A percentile compares a stretch with the other conserved stretches of the same genome.
Conservation (phyloP, 257 asterid genomes). For the Cinchona pubescens region DNA sequence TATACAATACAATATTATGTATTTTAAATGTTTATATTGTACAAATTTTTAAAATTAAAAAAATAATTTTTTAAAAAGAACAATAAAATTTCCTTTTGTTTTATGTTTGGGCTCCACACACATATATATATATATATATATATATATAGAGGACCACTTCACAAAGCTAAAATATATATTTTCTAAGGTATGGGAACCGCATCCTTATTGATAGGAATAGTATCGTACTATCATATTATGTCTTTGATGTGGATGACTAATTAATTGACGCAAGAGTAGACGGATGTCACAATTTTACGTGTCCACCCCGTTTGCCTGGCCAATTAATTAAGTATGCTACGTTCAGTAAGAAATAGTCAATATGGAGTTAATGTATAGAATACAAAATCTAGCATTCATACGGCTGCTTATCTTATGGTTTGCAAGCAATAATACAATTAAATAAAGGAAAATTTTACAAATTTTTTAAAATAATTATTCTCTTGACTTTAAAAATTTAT, state of each 20-base stretch:
- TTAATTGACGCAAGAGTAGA: constrained; percentile 11
- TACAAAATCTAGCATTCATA: constrained; percentile 16
- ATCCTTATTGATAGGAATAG: not conserved
- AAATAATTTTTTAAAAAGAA: too few species aligned
- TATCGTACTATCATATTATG: not conserved
- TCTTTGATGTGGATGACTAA: constrained; percentile 1
- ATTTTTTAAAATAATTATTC: too few species aligned
- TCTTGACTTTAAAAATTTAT: too few species aligned
- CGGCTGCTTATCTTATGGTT: not conserved
- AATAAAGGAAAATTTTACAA: too few species aligned
- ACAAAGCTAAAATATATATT: not conserved
- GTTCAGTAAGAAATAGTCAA: constrained; percentile 20
- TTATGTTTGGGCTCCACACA: not conserved
- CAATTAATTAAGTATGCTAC: constrained; percentile 21
- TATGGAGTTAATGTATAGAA: not conserved
- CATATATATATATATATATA: too few species aligned
- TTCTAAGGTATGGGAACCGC: not conserved
- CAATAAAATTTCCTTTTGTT: not conserved
- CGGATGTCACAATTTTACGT: constrained; percentile 14
- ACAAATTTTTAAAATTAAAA: too few species aligned
- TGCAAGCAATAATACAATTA: not conserved
- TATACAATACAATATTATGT: too few species aligned
- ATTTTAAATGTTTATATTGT: too few species aligned
- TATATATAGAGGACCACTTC: constrained; percentile 4
- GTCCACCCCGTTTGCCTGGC: constrained; percentile 21